Conservation (phyloP, 2,329 filamentous ascomycete genomes). For the Penicillium sumatraense region DNA sequence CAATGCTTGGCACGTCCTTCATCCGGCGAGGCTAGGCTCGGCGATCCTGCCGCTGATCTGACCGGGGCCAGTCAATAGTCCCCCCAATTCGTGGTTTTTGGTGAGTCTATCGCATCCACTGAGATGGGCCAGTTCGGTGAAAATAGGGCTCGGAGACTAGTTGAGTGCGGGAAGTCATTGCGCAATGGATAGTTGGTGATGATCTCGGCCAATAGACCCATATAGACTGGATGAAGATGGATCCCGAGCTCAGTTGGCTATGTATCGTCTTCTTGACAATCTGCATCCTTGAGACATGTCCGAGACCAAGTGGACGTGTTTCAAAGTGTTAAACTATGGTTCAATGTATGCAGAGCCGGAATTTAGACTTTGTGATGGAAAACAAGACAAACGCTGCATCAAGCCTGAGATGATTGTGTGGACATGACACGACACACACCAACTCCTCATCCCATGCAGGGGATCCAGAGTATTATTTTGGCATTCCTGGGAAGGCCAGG, state of each 20-base stretch:
- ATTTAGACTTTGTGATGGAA: background rate
- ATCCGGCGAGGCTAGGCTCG: constrained; percentile 6
- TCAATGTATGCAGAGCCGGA: background rate
- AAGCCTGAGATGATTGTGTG: background rate
- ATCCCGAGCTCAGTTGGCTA: too few species aligned
- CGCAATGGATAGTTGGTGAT: too few species aligned
- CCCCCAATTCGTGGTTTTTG: constrained; percentile 4
- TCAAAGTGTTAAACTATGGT: background rate
- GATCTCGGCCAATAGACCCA: background rate
- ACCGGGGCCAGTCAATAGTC: constrained; percentile 23
- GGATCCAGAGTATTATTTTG: background rate
- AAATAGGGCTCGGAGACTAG: background rate
- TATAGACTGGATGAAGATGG: too few species aligned
- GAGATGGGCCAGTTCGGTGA: background rate
- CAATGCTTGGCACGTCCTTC: constrained; percentile 8
- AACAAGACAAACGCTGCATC: background rate
- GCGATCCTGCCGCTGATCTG: constrained; percentile 24
- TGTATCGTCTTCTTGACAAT: background rate
- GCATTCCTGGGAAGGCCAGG: background rate
- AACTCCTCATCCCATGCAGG: background rate
- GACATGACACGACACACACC: constrained; percentile 1
- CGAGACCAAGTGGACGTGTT: background rate
- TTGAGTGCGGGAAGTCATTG: too few species aligned
- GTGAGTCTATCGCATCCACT: constrained; percentile 4
- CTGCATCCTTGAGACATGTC: background rate